Conservation (phyloP, 2,329 filamentous ascomycete genomes). For the Alternaria rosae region DNA sequence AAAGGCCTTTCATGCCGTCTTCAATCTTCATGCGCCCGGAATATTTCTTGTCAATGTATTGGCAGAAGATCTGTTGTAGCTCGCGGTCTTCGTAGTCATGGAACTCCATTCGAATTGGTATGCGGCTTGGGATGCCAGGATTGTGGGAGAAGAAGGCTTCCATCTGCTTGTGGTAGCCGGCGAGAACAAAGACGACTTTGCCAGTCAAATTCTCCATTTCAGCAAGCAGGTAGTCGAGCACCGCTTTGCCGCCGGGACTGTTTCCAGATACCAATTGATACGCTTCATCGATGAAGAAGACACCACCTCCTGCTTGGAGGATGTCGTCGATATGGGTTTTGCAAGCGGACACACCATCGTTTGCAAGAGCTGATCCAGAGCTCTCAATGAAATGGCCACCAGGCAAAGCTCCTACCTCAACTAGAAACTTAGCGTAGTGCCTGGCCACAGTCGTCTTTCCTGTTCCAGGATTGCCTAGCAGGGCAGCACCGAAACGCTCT, state of each 20-base stretch:
- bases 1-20: slow-evolving; percentile 66
- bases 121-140: slow-evolving; percentile 72
- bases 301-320: slow-evolving; percentile 67
- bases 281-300: slow-evolving; percentile 79
- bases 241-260: slow-evolving; percentile 64
- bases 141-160: slow-evolving; percentile 79
- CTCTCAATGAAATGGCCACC: slow-evolving; percentile 70
- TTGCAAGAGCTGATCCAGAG: slow-evolving; percentile 71
- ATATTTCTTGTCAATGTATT: slow-evolving; percentile 58
- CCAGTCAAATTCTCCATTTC: slow-evolving; percentile 76
- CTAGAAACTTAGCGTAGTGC: slow-evolving; percentile 71
- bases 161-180: slow-evolving; percentile 78
- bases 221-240: slow-evolving; percentile 74
- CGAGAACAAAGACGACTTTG: slow-evolving; percentile 74
- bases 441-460: slow-evolving; percentile 80
- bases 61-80: slow-evolving; percentile 66
- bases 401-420: slow-evolving; percentile 67
- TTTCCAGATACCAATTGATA: slow-evolving; percentile 73
- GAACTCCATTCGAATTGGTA: slow-evolving; percentile 72
- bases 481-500: slow-evolving; percentile 68
- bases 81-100: slow-evolving; percentile 73
- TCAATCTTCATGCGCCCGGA: slow-evolving; percentile 53
- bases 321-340: slow-evolving; percentile 66
- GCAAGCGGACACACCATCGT: slow-evolving; percentile 65
- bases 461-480: slow-evolving; percentile 79